Evolutionary conservation across 345 rosid genomes (phyloP).

Genomic region (Tarenaya hassleriana): DNA sequence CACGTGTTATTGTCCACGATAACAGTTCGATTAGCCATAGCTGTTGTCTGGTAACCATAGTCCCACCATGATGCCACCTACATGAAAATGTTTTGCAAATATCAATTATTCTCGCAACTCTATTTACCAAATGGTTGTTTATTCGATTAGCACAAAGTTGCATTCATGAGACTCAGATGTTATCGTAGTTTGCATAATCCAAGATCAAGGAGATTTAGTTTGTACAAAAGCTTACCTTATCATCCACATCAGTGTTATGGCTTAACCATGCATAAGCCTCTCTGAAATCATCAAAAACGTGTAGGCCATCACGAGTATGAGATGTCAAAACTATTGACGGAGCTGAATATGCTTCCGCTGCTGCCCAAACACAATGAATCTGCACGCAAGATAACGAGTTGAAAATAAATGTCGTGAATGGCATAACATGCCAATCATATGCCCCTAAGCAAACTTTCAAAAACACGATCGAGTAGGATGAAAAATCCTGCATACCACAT

Average conservation of each 20-base stretch:
- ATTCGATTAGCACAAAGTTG: not conserved
- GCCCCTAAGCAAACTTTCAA: conserved; percentile 16
- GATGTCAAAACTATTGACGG: conserved; percentile 96
- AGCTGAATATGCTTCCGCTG: conserved; percentile 99
- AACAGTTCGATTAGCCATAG: conserved; percentile 98
- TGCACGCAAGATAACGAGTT: conserved; percentile 27
- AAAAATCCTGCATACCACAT: conserved; percentile 61
- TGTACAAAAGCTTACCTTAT: conserved; percentile 63
- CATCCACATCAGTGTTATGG: conserved; percentile 99
- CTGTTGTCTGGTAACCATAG: conserved; percentile 98
- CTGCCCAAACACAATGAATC: conserved; percentile 99
- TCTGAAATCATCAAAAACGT: conserved; percentile 97
- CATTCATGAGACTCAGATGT: too few relatives aligned
- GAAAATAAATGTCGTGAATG: conserved; percentile 10
- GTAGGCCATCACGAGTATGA: conserved; percentile 64
- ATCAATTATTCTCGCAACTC: conserved; percentile 19
- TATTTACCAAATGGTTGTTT: conserved; percentile 11
- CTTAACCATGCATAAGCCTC: conserved; percentile 95
- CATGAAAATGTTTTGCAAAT: conserved; percentile 7
- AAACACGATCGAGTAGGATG: conserved; percentile 8
- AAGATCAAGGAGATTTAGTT: too few relatives aligned
- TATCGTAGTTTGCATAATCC: too few relatives aligned
- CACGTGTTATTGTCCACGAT: conserved; percentile 98
- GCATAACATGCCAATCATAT: too few relatives aligned
- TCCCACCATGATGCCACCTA: conserved; percentile 99